Conservation (phyloP, 768 basidiomycete genomes). For the Lactarius akahatsu region DNA sequence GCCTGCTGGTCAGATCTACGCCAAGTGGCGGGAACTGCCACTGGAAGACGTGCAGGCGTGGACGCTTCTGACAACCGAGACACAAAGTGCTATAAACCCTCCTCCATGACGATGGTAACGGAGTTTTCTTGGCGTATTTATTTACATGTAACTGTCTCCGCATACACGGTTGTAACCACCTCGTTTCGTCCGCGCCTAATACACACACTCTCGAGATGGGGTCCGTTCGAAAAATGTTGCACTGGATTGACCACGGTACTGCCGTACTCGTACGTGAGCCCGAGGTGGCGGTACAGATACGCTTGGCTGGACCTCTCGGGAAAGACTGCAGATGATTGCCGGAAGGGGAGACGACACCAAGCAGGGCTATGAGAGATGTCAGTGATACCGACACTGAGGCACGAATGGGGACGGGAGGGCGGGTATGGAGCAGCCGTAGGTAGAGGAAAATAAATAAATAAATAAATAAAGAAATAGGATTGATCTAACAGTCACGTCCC, state of each 20-base stretch:
- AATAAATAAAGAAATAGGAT: not conserved
- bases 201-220: not conserved
- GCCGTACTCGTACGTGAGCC: too few relatives aligned
- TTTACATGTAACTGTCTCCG: not conserved
- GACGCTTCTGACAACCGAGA: slow-evolving; percentile 43
- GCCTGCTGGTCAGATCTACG: slow-evolving; percentile 41
- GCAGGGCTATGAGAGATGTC: too few relatives aligned
- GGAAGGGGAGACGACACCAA: too few relatives aligned
- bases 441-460: not conserved
- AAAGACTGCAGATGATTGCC: too few relatives aligned
- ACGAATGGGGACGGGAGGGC: too few relatives aligned
- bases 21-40: slow-evolving; percentile 55
- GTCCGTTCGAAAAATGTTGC: not conserved
- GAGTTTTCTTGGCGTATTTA: too few relatives aligned
- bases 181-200: not conserved
- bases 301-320: too few relatives aligned
- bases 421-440: not conserved
- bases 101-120: not conserved
- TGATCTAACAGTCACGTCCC: slow-evolving; percentile 13
- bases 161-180: too few relatives aligned
- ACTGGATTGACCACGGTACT: not conserved
- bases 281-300: too few relatives aligned
- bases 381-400: too few relatives aligned
- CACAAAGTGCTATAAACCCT: slow-evolving; percentile 30
- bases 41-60: slow-evolving; percentile 57